Evolutionary conservation across 139 green algal genomes (phyloP).

Genomic region (Tetraselmis striata): DNA sequence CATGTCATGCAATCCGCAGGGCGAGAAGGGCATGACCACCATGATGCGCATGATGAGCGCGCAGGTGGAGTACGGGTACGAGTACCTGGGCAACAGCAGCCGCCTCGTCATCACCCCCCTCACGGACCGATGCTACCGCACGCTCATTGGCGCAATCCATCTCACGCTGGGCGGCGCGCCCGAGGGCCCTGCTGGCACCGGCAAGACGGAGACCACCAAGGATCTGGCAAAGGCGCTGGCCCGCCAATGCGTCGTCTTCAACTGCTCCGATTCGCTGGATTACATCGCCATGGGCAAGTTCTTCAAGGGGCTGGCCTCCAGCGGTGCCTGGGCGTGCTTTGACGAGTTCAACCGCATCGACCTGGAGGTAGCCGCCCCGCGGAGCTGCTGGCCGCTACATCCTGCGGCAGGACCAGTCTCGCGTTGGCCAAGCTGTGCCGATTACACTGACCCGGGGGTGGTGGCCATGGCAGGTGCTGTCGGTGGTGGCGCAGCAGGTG

Average conservation of each 20-base stretch:
- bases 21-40: conserved; percentile 22
- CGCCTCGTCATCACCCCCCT: conserved; percentile 55
- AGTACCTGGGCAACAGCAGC: conserved; percentile 50
- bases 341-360: conserved; percentile 61
- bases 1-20: no score
- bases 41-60: conserved; percentile 48
- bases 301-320: conserved; percentile 38
- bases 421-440: no score
- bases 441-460: no score
- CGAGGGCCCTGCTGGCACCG: conserved; percentile 37
- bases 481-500: conserved; percentile 54
- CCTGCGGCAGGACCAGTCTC: no score
- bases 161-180: conserved; percentile 55
- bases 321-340: conserved; percentile 53
- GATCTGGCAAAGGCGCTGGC: conserved; percentile 37
- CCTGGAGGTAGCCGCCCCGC: conserved; percentile 13
- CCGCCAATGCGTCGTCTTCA: conserved; percentile 42
- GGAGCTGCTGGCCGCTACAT: no score
- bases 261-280: conserved; percentile 37
- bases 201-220: conserved; percentile 50
- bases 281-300: conserved; percentile 50
- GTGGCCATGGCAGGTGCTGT: no score
- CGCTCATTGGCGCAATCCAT: conserved; percentile 58
- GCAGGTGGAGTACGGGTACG: conserved; percentile 49
- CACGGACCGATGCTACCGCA: conserved; percentile 36